These are phyloP conservation scores for Dactylonectria macrodidyma DNA, from an alignment of 2,329 filamentous ascomycete genomes.

Conservation along the genomic window DNA sequence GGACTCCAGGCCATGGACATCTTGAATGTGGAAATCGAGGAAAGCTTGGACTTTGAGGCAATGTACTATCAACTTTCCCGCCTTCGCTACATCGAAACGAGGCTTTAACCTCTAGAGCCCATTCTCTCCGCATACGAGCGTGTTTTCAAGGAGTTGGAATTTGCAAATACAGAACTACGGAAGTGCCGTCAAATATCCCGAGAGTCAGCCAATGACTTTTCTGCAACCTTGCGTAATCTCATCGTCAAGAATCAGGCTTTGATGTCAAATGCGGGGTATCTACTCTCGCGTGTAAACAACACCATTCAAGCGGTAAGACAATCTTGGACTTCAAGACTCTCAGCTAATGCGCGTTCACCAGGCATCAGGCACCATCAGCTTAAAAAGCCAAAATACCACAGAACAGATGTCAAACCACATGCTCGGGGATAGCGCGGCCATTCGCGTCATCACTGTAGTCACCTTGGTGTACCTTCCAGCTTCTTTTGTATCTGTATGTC, in stretches of 20 bases:
- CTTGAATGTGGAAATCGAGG: not conserved
- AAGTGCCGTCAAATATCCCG: not conserved
- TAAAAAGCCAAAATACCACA: constrained; percentile 4
- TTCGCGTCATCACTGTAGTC: not conserved
- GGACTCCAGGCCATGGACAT: not conserved
- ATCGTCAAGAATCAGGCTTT: not conserved
- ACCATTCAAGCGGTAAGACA: not conserved
- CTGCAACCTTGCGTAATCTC: not conserved
- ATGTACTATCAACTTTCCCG: not conserved
- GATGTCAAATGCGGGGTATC: not conserved
- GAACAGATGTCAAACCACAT: constrained; percentile 1
- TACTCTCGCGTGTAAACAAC: not conserved
- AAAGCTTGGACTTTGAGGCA: not conserved
- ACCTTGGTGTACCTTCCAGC: constrained; percentile 1
- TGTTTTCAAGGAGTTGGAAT: not conserved
- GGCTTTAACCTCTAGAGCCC: not conserved
- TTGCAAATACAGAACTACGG: not conserved
- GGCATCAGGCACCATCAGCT: constrained; percentile 2
- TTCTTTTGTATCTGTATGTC: not conserved
- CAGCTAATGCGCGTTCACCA: not conserved
- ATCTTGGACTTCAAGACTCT: not conserved
- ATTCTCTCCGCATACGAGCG: not conserved
- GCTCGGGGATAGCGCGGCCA: not conserved
- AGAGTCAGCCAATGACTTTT: not conserved
- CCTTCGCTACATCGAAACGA: not conserved